These are phyloP conservation scores for Annona cherimola DNA, from an alignment of 164 flowering plant genomes.

Conservation along the genomic window DNA sequence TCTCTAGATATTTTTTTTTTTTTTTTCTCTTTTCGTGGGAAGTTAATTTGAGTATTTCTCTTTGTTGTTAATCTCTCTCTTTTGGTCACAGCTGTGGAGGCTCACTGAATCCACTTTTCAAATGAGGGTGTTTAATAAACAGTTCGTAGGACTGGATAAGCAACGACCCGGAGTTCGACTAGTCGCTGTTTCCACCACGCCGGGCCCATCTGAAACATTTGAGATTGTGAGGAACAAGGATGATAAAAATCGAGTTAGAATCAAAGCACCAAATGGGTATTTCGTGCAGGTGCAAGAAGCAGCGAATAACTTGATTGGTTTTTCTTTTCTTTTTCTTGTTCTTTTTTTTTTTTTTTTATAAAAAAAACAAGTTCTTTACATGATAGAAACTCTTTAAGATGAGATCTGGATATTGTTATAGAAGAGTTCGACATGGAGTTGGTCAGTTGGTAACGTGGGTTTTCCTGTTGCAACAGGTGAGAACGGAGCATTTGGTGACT, in stretches of 20 bases:
- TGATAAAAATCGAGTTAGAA: constrained; percentile 33
- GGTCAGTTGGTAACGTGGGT: not conserved
- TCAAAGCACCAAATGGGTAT: constrained; percentile 53
- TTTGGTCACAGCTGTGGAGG: constrained; percentile 52
- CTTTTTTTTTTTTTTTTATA: too few relatives aligned
- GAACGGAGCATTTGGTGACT: constrained; percentile 30
- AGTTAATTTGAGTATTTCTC: not conserved
- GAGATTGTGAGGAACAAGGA: constrained; percentile 40
- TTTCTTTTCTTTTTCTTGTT: not conserved
- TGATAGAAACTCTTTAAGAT: too few relatives aligned
- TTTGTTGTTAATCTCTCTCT: not conserved
- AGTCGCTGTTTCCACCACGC: constrained; percentile 28
- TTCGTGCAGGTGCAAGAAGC: constrained; percentile 23
- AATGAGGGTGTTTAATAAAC: constrained; percentile 50
- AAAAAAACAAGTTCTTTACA: too few relatives aligned
- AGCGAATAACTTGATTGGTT: too few relatives aligned
- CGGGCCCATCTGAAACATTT: constrained; percentile 35
- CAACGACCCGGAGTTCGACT: constrained; percentile 20
- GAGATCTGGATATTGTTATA: too few relatives aligned
- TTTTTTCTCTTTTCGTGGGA: not conserved
- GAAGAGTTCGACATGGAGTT: not conserved
- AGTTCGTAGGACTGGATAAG: constrained; percentile 42
- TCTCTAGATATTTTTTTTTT: not conserved
- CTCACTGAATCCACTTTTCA: constrained; percentile 42
- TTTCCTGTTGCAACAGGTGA: constrained; percentile 22